Base-by-base conservation (phyloP, 192 early-diverging fungal species). In the Gamsiella multidivaricata region DNA sequence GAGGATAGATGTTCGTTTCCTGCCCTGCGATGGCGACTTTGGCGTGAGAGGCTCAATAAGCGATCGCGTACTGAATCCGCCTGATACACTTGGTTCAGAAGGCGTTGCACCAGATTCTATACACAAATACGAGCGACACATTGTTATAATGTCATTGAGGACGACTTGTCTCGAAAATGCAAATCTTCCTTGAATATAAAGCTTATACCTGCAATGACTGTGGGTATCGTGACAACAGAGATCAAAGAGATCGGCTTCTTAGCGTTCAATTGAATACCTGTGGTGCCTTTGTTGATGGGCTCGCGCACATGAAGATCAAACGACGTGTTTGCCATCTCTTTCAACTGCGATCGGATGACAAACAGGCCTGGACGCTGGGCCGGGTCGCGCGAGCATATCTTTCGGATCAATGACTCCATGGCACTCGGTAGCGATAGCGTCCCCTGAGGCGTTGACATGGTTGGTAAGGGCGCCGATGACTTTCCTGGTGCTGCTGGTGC, bases 201-300 rank as follows among this genome's bases (percentile, higher is more conserved):
- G n/a, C 2, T 49, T 20, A 23, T 76, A 76, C 72, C 72, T 10
- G 72, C 58, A 50, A 76, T 68, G 41, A 76, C 65, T 29, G 65
- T 64, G 5, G 74, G 66, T 3, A 66, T 78, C 8, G 74, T 69
- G 39, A 78, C 65, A 12, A 78, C 74, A 11, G 74, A 78, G 59
- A 78, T 78, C 26, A 78, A 46, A 2, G 74, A 78, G 25, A 78
- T 69, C n/a, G 74, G 74, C 53, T 78, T 78, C 41, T 78, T 78
- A 45, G 74, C 66, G 39, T 69, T 78, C 42, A 78, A 29, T 41
- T 78, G 74, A 39, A 78, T 78, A 36, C 74, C 66, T 26, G 65
- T 78, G 14, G 74, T 78, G 0, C 65, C 74, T 20, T 49, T 68
- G 60, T 52, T 78, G 29, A 78, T 78, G 32, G 74, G 74, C 23